A percentile compares a stretch with the other conserved stretches of the same genome.
phyloP scores from a whole-genome alignment of 768 basidiomycete species.

The Termitomyces sp. region DNA sequence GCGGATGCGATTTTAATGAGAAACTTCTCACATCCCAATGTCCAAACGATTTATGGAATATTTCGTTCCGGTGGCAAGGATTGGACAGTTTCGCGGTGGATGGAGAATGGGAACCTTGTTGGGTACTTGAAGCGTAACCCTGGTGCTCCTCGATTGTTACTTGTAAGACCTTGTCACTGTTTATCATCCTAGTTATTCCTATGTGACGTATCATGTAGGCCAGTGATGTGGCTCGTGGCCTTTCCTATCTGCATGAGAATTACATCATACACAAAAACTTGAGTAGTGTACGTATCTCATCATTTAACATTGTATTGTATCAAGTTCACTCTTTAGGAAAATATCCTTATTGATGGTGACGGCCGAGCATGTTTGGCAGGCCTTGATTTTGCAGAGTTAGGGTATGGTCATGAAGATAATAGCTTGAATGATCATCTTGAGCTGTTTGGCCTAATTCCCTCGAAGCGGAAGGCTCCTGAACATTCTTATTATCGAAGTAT shows the following conservation, averaged over 20 bases:
- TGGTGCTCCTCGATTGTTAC: background rate
- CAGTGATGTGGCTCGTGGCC: background rate
- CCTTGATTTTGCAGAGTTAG: background rate
- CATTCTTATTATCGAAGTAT: too few relatives aligned
- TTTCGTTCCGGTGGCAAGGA: accelerated
- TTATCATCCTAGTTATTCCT: background rate
- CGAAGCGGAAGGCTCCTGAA: too few relatives aligned
- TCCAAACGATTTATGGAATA: background rate
- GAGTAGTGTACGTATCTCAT: background rate
- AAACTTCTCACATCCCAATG: background rate
- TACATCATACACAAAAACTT: background rate
- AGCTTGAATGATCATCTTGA: too few relatives aligned
- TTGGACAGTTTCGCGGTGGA: background rate
- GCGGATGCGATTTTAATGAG: background rate
- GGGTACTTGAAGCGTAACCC: background rate
- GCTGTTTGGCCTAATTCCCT: too few relatives aligned
- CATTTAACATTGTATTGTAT: background rate
- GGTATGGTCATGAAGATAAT: too few relatives aligned
- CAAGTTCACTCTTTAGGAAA: background rate
- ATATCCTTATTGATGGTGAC: background rate
- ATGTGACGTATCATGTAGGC: background rate
- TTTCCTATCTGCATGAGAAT: background rate
- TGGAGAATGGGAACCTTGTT: background rate
- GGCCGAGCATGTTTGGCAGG: background rate
- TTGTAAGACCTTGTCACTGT: background rate